Evolutionary conservation across 305 asterid species (phyloP).

Genomic region (Fraxinus paxiana): DNA sequence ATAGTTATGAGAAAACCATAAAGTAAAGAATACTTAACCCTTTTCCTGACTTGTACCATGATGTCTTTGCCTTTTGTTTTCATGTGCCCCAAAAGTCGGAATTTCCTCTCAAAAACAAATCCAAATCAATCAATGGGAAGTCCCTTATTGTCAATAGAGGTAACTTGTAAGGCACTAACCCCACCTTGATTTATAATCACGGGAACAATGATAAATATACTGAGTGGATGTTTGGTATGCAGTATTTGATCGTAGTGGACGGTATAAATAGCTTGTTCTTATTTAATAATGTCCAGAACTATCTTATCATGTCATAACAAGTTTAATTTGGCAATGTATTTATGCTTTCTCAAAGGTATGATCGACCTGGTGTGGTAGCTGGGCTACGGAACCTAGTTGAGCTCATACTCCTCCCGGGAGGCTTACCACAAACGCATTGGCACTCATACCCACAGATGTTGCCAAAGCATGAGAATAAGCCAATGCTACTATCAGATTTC

Average conservation of each 20-base stretch:
- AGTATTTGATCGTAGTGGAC: neutral
- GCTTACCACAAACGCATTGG: constrained; percentile 78
- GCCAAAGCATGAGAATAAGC: constrained; percentile 73
- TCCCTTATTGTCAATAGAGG: neutral
- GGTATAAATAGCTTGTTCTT: neutral
- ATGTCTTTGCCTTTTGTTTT: neutral
- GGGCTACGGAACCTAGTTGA: constrained; percentile 38
- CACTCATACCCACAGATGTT: constrained; percentile 75
- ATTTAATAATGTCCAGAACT: neutral
- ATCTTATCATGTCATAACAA: neutral
- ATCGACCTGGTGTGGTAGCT: constrained; percentile 22
- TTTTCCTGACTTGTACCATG: neutral
- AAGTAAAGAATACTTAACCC: neutral
- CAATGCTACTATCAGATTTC: constrained; percentile 30
- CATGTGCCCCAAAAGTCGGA: neutral
- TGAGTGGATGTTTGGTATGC: neutral
- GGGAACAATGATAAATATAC: neutral
- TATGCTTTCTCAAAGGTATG: constrained; percentile 34
- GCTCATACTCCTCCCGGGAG: constrained; percentile 27
- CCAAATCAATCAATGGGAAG: neutral
- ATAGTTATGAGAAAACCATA: neutral
- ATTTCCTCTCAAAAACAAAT: neutral
- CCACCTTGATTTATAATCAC: neutral
- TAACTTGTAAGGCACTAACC: neutral
- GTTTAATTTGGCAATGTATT: neutral